Evolutionary conservation across 345 rosid species (phyloP).

Genomic region (Pugionium dolabratum): DNA sequence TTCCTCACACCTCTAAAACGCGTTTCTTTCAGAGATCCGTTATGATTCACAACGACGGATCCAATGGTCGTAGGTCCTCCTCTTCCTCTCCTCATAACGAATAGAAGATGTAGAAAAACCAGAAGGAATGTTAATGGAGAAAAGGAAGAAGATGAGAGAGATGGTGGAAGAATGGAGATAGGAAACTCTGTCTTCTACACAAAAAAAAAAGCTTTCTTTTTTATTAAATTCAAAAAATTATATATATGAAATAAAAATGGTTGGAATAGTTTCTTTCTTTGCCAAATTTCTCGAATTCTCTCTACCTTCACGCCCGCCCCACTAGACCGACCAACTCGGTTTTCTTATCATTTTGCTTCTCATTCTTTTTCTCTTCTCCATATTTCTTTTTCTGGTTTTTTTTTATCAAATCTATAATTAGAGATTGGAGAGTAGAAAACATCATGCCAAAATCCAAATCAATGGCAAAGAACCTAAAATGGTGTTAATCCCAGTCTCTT

Average conservation of each 20-base stretch:
- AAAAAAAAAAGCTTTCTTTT: not conserved
- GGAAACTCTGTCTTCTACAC: constrained; percentile 11
- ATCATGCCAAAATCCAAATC: too few relatives aligned
- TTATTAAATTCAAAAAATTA: too few relatives aligned
- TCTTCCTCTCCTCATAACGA: constrained; percentile 37
- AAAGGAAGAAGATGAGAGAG: constrained; percentile 15
- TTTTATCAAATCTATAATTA: not conserved
- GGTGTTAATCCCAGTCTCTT: too few relatives aligned
- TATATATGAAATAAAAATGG: not conserved
- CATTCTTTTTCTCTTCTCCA: not conserved
- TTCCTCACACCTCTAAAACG: constrained; percentile 83
- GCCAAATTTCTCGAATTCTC: not conserved
- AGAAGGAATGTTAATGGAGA: constrained; percentile 25
- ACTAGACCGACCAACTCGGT: constrained; percentile 40
- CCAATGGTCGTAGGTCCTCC: not conserved
- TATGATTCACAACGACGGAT: constrained; percentile 1
- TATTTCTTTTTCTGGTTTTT: not conserved
- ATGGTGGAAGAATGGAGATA: constrained; percentile 13
- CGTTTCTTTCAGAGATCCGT: constrained; percentile 41
- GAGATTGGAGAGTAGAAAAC: too few relatives aligned
- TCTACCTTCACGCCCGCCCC: constrained; percentile 26
- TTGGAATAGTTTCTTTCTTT: constrained; percentile 10
- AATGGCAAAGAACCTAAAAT: too few relatives aligned
- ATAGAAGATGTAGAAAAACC: not conserved
- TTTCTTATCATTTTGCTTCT: constrained; percentile 32